Percentiles rank a stretch among this genome's conserved stretches.
phyloP scores from a whole-genome alignment of 345 rosid genomes.

The Clausena lansium region DNA sequence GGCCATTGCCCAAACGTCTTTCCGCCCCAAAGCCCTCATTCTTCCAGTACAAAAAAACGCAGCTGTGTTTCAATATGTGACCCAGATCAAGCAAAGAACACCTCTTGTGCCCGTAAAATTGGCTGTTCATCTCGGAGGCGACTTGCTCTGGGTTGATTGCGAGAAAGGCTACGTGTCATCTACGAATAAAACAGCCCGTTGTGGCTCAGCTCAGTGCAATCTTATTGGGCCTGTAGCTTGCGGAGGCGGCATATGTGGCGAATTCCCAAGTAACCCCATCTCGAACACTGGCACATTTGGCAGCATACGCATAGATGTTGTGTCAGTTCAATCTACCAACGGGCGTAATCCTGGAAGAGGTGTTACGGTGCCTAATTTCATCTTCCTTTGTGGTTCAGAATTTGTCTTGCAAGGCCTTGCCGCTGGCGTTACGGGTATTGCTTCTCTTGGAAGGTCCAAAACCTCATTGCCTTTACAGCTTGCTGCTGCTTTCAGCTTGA shows the following conservation, averaged over 20 bases:
- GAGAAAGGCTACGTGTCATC: constrained; percentile 29
- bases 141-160: constrained; percentile 38
- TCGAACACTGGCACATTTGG: constrained; percentile 10
- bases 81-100: constrained; percentile 21
- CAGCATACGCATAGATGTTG: constrained; percentile 24
- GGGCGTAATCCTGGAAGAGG: constrained; percentile 27
- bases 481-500: constrained; percentile 20
- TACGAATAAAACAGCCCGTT: constrained; percentile 21
- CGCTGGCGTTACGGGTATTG: constrained; percentile 17
- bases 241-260: constrained; percentile 25
- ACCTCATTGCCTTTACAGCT: constrained; percentile 16
- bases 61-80: constrained; percentile 21
- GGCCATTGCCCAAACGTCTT: constrained; percentile 10
- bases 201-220: constrained; percentile 28
- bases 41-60: constrained; percentile 23
- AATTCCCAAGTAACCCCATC: constrained; percentile 22
- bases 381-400: constrained; percentile 11
- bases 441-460: constrained; percentile 18
- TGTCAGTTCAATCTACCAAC: constrained; percentile 22
- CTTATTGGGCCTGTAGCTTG: constrained; percentile 20
- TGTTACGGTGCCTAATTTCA: constrained; percentile 19
- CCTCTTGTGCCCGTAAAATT: constrained; percentile 24
- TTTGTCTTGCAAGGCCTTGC: constrained; percentile 24
- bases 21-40: constrained; percentile 26
- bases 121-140: constrained; percentile 35